Base-by-base conservation (phyloP, 306 rosid species). In the Trifolium pratense region DNA sequence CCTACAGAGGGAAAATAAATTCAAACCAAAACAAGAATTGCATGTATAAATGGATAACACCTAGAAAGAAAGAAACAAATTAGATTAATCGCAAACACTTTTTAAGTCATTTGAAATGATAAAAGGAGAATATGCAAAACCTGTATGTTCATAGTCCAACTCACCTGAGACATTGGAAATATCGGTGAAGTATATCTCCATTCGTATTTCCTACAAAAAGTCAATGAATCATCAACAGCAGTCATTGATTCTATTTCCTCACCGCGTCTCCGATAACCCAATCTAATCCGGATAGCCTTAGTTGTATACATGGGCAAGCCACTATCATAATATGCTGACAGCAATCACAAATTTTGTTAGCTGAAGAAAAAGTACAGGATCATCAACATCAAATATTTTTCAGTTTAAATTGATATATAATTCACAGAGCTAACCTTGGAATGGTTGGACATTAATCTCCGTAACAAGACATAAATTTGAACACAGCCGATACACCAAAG, bases 151-250 rank as follows among this genome's bases (percentile, higher is more conserved):
- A 17, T n/a, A 32, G 31, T 20, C 64, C 23, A 75, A 85, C 82
- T 62, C 75, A 90, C 92, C 80, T 82, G 91, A 20, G 70, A 78
- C 88, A 90, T 83, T 70, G 88, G 92, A 80, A 84, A 90, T 79
- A 77, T 87, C 53, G 92, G 96, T 48, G 96, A 90, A 53, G 78
- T 78, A 63, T 86, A 87, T 12, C 87, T 84, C 90, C 92, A 87
- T 15, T 71, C 66, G 62, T 78, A 80, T 11, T 74, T 55, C 6
- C 80, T 55, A 40, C 42, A 23, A 13, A 36, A 48, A 56, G 13
- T 23, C 15, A 63, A 1, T 13, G 15, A 20, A 37, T 79, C 42
- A 20, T 18, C 39, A 1, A 46, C 14, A 65, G 5, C 45, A 59
- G 18, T 14, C 11, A 11, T 23, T 23, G 61, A 11, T 5, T 72